Evolutionary conservation across 768 basidiomycete species (phyloP).

Genomic region (Rhodosporidiobolus sp.): DNA sequence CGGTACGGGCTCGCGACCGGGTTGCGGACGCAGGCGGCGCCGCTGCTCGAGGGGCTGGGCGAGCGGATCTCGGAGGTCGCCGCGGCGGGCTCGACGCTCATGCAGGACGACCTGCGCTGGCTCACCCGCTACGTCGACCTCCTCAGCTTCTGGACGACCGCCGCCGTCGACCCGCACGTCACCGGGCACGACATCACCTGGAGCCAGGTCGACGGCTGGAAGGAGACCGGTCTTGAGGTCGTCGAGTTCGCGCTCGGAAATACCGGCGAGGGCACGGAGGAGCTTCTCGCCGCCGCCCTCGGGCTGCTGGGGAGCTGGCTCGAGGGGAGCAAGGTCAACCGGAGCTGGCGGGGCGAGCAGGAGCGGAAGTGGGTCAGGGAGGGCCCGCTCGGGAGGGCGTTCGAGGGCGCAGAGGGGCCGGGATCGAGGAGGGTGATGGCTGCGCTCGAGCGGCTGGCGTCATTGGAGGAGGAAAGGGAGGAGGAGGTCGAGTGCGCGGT

Average conservation of each 20-base stretch:
- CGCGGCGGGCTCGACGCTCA: too few relatives aligned
- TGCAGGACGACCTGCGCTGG: conserved; percentile 51
- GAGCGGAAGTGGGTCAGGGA: conserved; percentile 54
- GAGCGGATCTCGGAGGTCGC: conserved; percentile 9
- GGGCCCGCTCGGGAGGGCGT: conserved; percentile 1
- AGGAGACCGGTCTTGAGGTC: conserved; percentile 59
- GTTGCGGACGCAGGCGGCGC: conserved; percentile 16
- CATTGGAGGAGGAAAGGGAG: neutral
- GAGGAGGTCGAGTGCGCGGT: conserved; percentile 19
- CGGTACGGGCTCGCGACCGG: conserved; percentile 59
- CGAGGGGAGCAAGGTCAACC: conserved; percentile 72
- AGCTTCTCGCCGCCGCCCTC: conserved; percentile 53
- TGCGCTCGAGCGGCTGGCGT: neutral
- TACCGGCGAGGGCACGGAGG: conserved; percentile 16
- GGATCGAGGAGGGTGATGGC: neutral
- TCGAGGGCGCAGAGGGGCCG: neutral
- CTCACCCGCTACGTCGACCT: conserved; percentile 60
- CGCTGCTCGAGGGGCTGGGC: conserved; percentile 15
- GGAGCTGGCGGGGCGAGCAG: conserved; percentile 61
- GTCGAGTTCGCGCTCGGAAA: conserved; percentile 50
- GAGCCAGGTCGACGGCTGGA: conserved; percentile 78
- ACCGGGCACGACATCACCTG: conserved; percentile 84
- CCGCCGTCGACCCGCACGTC: conserved; percentile 84
- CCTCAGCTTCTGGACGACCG: conserved; percentile 69
- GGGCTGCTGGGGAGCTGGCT: conserved; percentile 64